Evolutionary conservation across 495 filamentous ascomycete genomes (phyloP).

Genomic region (Xylaria scruposa): DNA sequence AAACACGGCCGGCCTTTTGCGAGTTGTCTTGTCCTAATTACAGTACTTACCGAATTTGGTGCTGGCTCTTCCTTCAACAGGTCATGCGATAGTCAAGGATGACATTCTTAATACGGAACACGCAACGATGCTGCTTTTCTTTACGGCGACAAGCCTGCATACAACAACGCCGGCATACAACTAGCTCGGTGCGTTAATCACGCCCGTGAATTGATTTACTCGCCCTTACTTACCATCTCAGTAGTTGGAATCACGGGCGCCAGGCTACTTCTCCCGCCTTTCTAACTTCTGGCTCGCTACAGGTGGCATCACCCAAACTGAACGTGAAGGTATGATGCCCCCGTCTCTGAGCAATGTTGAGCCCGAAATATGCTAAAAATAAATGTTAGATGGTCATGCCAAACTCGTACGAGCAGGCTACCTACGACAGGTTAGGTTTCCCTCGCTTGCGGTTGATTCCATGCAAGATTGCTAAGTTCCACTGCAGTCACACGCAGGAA

Average conservation of each 20-base stretch:
- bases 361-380: conserved; percentile 26
- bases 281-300: conserved; percentile 81
- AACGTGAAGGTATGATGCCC: conserved; percentile 53
- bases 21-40: no score
- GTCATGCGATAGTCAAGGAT: conserved; percentile 34
- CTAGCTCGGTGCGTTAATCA: conserved; percentile 29
- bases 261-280: conserved; percentile 53
- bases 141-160: not conserved
- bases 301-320: conserved; percentile 68
- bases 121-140: conserved; percentile 16
- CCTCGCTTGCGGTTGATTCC: not conserved
- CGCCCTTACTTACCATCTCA: not conserved
- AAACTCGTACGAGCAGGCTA: conserved; percentile 81
- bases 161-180: not conserved
- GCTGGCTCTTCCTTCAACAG: no score
- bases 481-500: conserved; percentile 73
- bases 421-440: conserved; percentile 68
- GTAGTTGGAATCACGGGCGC: not conserved
- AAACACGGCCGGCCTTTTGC: no score
- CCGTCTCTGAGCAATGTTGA: not conserved
- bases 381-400: conserved; percentile 68
- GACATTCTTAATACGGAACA: conserved; percentile 32
- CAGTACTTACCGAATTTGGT: not conserved
- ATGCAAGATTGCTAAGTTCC: conserved; percentile 22
- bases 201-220: not conserved